Conservation (phyloP, 2,329 filamentous ascomycete species). For the Trichoderma afroharzianum region DNA sequence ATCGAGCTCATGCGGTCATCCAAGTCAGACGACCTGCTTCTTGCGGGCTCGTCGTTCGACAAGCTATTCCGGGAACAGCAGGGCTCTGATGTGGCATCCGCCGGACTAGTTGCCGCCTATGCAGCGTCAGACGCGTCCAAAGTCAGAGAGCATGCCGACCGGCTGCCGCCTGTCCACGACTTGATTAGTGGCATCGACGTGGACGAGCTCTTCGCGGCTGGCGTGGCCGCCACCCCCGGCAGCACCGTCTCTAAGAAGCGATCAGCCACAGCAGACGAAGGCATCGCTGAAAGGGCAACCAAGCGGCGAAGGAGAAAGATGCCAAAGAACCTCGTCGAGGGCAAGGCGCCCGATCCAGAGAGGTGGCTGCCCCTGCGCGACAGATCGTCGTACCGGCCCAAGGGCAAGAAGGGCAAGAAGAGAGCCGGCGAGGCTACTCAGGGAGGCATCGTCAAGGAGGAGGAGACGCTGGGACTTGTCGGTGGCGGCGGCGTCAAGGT, state of each 20-base stretch:
- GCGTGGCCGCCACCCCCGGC: conserved; percentile 47
- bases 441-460: conserved; percentile 75
- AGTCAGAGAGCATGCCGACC: conserved; percentile 51
- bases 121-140: conserved; percentile 58
- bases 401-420: conserved; percentile 89
- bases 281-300: conserved; percentile 37
- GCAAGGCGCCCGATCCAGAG: conserved; percentile 81
- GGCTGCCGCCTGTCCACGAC: conserved; percentile 59
- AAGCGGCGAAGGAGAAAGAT: conserved; percentile 61
- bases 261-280: conserved; percentile 32
- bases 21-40: conserved; percentile 60
- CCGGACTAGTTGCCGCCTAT: conserved; percentile 82
- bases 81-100: conserved; percentile 66
- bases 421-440: conserved; percentile 76
- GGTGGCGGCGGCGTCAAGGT: conserved; percentile 64
- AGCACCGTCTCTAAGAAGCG: conserved; percentile 48
- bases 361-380: conserved; percentile 90
- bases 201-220: conserved; percentile 59
- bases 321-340: conserved; percentile 71
- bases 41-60: conserved; percentile 76
- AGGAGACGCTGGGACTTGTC: conserved; percentile 61
- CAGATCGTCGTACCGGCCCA: conserved; percentile 81
- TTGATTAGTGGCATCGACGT: conserved; percentile 61
- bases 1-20: conserved; percentile 75
- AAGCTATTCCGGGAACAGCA: conserved; percentile 63